Conservation (phyloP, 2,329 filamentous ascomycete species). For the Ascomycota sp. region DNA sequence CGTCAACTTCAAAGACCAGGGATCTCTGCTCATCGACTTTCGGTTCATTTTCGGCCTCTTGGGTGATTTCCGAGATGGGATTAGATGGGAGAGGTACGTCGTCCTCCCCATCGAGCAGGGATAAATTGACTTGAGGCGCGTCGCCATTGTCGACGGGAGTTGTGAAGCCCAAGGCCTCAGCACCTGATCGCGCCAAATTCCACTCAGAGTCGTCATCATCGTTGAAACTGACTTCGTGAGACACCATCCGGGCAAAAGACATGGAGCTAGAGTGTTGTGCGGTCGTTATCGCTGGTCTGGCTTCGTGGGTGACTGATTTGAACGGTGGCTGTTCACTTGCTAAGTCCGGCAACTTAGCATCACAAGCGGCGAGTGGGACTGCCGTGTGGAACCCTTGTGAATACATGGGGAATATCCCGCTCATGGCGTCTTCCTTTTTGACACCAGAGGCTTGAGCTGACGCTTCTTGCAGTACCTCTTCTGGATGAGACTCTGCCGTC, state of each 20-base stretch:
- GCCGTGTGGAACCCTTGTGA: too few species aligned
- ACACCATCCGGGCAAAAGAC: slow-evolving; percentile 44
- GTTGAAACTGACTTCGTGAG: slow-evolving; percentile 38
- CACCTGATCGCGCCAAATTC: slow-evolving; percentile 27
- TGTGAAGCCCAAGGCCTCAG: slow-evolving; percentile 41
- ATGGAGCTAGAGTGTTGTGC: slow-evolving; percentile 38
- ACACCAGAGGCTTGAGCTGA: too few species aligned
- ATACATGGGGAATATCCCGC: too few species aligned
- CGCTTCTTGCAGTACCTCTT: background rate
- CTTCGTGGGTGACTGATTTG: background rate
- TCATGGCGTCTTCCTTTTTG: too few species aligned
- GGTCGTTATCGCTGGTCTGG: slow-evolving; percentile 8
- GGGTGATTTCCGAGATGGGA: slow-evolving; percentile 32
- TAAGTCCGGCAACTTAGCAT: background rate
- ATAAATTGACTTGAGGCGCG: too few species aligned
- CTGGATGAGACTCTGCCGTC: background rate
- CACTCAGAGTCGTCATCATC: slow-evolving; percentile 40
- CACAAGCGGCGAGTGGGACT: background rate
- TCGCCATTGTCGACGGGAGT: slow-evolving; percentile 31
- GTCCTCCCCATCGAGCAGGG: slow-evolving; percentile 7
- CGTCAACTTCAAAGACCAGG: slow-evolving; percentile 3
- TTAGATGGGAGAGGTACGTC: slow-evolving; percentile 23
- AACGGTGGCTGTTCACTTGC: background rate
- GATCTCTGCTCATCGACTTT: slow-evolving; percentile 20
- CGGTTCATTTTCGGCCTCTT: slow-evolving; percentile 28